Evolutionary conservation across 495 filamentous ascomycete species (phyloP), one percentile per base, ranked within the genome.

Genomic region (Xylaria curta): DNA sequence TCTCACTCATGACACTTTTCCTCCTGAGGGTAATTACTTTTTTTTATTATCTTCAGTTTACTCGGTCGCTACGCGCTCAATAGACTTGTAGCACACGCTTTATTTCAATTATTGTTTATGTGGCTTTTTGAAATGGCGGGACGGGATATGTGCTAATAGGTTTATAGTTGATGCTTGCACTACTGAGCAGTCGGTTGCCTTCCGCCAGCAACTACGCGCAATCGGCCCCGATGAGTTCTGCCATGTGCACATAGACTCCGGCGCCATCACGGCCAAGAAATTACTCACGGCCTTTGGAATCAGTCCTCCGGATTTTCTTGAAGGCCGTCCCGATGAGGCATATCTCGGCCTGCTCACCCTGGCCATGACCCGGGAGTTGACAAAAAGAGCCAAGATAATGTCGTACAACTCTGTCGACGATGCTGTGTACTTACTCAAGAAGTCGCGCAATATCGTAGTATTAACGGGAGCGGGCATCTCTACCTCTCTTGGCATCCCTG

Each of bases 391-490:
- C 51, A 97, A 97, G 81, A 85, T 98, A 21, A 81, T 86, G 17
- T 85, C 92, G 74, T 94, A 93, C 81, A 98, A 97, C 81, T 90
- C 91, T 7, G 82, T 98, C 56, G 92, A 97, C 66, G 95, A 98
- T 81, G 97, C 93, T 4, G 94, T 95, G 9, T 78, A 85, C 10
- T 83, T 99, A 19, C 85, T 99, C 9, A 86, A 90, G 72, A 86
- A 88, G 75, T 87, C 91, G 12, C 86, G 89, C 71, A 97, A 97
- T 76, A 94, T 98, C 77, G 90, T 99, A 71, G 93, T 99, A 47
- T 86, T 99, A 56, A 98, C 96, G 8, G 96, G 96, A 72, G 96
- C 96, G 28, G 96, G 96, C 51, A 97, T 98, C 63, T 94, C 92
- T 44, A 95, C 93, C 21, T 93, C 91, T 31, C 89, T 94, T n/a